Evolutionary conservation across 768 basidiomycete genomes (phyloP).

Genomic region (Lyophyllum semitale): DNA sequence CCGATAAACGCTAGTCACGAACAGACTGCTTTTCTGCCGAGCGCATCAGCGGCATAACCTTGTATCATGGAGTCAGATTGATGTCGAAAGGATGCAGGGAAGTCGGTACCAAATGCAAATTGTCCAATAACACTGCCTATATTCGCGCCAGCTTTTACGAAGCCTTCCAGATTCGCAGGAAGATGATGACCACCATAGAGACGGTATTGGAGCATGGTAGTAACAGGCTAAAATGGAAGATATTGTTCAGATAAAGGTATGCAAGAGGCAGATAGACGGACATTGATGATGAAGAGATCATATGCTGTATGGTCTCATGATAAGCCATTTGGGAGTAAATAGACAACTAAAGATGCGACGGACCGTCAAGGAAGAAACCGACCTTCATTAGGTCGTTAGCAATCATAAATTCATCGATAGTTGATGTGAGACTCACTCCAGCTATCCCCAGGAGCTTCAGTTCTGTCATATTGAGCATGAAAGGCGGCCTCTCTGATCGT

Average conservation of each 20-base stretch:
- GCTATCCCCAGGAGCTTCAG: slow-evolving; percentile 63
- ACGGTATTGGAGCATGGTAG: slow-evolving; percentile 68
- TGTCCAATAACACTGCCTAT: slow-evolving; percentile 76
- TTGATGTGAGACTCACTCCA: slow-evolving; percentile 42
- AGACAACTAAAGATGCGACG: slow-evolving; percentile 14
- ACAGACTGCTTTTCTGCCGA: slow-evolving; percentile 74
- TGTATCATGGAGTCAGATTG: slow-evolving; percentile 16
- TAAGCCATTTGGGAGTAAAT: background rate
- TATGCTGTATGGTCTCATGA: slow-evolving; percentile 45
- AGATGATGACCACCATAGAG: slow-evolving; percentile 54
- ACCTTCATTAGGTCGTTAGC: slow-evolving; percentile 37
- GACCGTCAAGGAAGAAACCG: slow-evolving; percentile 74
- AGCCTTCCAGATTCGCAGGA: slow-evolving; percentile 57
- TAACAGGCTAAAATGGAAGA: slow-evolving; percentile 48
- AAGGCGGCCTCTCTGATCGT: slow-evolving; percentile 25
- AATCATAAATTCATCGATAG: background rate
- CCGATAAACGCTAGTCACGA: slow-evolving; percentile 5
- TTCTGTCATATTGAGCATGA: slow-evolving; percentile 41
- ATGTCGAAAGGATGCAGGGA: background rate
- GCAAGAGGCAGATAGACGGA: slow-evolving; percentile 24
- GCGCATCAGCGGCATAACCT: slow-evolving; percentile 66
- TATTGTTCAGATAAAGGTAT: background rate
- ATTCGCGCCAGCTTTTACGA: slow-evolving; percentile 67
- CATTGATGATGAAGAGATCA: slow-evolving; percentile 73
- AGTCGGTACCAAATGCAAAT: slow-evolving; percentile 52